Conservation (phyloP, 73 alveolate species). For the Paramecium sonneborni region DNA sequence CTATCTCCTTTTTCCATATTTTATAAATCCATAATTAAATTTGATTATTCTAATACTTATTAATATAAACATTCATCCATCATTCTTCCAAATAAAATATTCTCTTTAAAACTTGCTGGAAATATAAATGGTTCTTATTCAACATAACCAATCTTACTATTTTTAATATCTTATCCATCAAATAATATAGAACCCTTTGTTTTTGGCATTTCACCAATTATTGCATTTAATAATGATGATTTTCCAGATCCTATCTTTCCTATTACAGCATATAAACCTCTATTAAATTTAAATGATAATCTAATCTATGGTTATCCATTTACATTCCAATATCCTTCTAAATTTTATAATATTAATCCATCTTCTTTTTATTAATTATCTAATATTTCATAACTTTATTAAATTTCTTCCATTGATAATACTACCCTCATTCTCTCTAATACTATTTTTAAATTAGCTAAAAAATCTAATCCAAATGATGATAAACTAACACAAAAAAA, state of each 20-base stretch:
- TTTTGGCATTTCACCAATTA: conserved; percentile 60
- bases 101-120: conserved; percentile 82
- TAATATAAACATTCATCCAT: conserved; percentile 71
- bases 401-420: background rate
- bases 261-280: conserved; percentile 63
- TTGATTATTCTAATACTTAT: conserved; percentile 68
- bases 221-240: conserved; percentile 56
- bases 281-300: background rate
- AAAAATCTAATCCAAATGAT: background rate
- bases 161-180: conserved; percentile 40
- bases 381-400: background rate
- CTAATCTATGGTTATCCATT: background rate
- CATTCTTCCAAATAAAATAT: conserved; percentile 82
- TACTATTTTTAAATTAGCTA: background rate
- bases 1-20: conserved; percentile 76
- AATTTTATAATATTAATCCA: background rate
- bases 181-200: background rate
- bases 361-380: background rate
- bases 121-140: conserved; percentile 91
- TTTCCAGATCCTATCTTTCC: conserved; percentile 75
- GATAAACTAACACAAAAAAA: background rate
- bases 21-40: conserved; percentile 70
- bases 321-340: background rate
- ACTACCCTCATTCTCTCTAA: background rate
- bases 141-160: conserved; percentile 87